Percentiles rank a stretch among this genome's conserved stretches.
These are phyloP conservation scores for Euphorbia pulcherrima DNA, from an alignment of 345 rosid genomes.

Conservation along the genomic window DNA sequence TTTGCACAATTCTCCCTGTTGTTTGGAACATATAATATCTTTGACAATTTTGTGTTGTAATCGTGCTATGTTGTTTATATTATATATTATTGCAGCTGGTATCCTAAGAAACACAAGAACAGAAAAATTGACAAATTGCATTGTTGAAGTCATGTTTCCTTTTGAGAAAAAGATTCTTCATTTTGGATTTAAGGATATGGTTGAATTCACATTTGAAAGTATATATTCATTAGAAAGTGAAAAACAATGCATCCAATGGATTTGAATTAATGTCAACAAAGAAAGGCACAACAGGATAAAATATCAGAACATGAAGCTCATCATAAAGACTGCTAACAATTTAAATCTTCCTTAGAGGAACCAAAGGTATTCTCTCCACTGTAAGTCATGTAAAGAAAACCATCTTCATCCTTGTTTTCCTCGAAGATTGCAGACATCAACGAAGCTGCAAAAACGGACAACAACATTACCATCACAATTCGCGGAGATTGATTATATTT, in stretches of 20 bases:
- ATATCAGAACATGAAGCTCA: neutral
- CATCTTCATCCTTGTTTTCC: constrained; percentile 69
- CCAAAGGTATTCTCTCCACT: constrained; percentile 81
- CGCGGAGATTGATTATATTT: neutral
- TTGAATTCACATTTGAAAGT: neutral
- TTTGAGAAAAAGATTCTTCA: no score
- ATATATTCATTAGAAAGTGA: neutral
- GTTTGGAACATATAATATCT: neutral
- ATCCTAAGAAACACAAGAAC: no score
- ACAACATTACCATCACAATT: neutral
- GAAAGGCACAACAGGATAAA: neutral
- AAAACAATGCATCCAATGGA: neutral
- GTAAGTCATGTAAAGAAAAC: constrained; percentile 71
- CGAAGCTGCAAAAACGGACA: constrained; percentile 39
- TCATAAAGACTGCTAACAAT: constrained; percentile 25
- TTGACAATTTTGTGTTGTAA: no score
- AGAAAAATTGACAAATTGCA: no score
- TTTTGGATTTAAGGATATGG: no score
- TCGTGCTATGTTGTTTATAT: no score
- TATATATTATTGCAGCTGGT: no score
- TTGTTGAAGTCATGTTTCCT: no score
- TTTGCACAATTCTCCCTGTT: neutral
- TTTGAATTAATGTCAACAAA: neutral
- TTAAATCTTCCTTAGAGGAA: constrained; percentile 29
- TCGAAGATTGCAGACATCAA: constrained; percentile 60